These are phyloP conservation scores for Moniliella sp. DNA, from an alignment of 1,284 basidiomycete species.

Conservation along the genomic window DNA sequence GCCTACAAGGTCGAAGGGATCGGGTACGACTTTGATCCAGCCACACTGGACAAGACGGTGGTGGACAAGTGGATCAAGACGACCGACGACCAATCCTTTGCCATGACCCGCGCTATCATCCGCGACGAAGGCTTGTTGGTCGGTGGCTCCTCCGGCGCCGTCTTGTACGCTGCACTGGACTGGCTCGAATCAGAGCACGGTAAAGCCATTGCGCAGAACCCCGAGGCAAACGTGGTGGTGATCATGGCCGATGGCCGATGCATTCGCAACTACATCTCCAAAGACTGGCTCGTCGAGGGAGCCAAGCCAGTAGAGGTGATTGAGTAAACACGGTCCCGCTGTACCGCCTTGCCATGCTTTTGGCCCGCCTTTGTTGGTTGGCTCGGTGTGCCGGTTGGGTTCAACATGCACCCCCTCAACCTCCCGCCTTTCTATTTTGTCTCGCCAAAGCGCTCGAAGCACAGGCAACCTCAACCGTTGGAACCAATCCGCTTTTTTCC, in stretches of 20 bases:
- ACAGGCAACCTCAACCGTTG: too few relatives aligned
- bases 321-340: too few relatives aligned
- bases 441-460: too few relatives aligned
- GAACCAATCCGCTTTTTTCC: too few relatives aligned
- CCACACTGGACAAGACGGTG: slow-evolving; percentile 16
- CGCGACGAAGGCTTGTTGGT: slow-evolving; percentile 65
- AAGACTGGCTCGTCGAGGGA: neutral
- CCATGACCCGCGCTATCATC: slow-evolving; percentile 57
- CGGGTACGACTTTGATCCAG: slow-evolving; percentile 36
- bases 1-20: slow-evolving; percentile 40
- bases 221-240: slow-evolving; percentile 66
- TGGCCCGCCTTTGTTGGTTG: too few relatives aligned
- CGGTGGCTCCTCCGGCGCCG: slow-evolving; percentile 68
- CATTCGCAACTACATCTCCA: neutral
- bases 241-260: slow-evolving; percentile 67
- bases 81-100: slow-evolving; percentile 57
- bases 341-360: too few relatives aligned
- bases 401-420: too few relatives aligned
- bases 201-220: slow-evolving; percentile 44
- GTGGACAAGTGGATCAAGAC: slow-evolving; percentile 57
- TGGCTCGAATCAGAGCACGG: slow-evolving; percentile 56
- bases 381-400: too few relatives aligned
- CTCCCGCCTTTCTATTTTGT: too few relatives aligned
- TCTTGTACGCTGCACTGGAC: slow-evolving; percentile 52
- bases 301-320: too few relatives aligned